These are phyloP conservation scores for Verticillium zaregamsianum DNA, from an alignment of 2,329 filamentous ascomycete species.

Conservation along the genomic window DNA sequence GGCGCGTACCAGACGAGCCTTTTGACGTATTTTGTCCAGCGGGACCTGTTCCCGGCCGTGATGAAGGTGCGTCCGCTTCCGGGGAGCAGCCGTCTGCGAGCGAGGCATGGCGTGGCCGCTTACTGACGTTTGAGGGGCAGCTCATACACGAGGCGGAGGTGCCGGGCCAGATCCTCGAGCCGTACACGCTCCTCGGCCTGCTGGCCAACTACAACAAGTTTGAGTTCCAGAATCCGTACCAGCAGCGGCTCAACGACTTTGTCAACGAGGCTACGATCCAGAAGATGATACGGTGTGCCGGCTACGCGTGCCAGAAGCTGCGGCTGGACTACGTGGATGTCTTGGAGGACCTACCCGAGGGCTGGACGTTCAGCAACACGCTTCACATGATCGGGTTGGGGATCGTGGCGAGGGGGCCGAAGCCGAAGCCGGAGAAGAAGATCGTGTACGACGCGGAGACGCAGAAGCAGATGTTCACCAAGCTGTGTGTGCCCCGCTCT, in stretches of 20 bases:
- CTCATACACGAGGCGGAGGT: slow-evolving; percentile 77
- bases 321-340: slow-evolving; percentile 77
- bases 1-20: slow-evolving; percentile 96
- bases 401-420: slow-evolving; percentile 64
- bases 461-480: slow-evolving; percentile 74
- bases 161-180: slow-evolving; percentile 59
- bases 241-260: slow-evolving; percentile 87
- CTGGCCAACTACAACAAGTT: slow-evolving; percentile 99
- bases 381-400: slow-evolving; percentile 82
- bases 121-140: slow-evolving; percentile 32
- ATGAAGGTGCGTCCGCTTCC: slow-evolving; percentile 67
- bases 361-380: slow-evolving; percentile 79
- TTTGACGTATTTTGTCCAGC: slow-evolving; percentile 89
- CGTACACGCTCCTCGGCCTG: slow-evolving; percentile 79
- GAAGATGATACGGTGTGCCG: slow-evolving; percentile 74
- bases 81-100: neutral
- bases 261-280: slow-evolving; percentile 86
- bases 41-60: slow-evolving; percentile 87
- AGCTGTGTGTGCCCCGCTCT: slow-evolving; percentile 55
- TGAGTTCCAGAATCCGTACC: slow-evolving; percentile 95
- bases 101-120: too few relatives aligned
- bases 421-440: slow-evolving; percentile 57
- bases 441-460: slow-evolving; percentile 70
- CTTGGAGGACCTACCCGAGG: slow-evolving; percentile 85
- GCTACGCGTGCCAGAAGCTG: slow-evolving; percentile 63